These are phyloP conservation scores for Cutaneotrichosporon cavernicola DNA, from an alignment of 1,284 basidiomycete species.

Conservation along the genomic window DNA sequence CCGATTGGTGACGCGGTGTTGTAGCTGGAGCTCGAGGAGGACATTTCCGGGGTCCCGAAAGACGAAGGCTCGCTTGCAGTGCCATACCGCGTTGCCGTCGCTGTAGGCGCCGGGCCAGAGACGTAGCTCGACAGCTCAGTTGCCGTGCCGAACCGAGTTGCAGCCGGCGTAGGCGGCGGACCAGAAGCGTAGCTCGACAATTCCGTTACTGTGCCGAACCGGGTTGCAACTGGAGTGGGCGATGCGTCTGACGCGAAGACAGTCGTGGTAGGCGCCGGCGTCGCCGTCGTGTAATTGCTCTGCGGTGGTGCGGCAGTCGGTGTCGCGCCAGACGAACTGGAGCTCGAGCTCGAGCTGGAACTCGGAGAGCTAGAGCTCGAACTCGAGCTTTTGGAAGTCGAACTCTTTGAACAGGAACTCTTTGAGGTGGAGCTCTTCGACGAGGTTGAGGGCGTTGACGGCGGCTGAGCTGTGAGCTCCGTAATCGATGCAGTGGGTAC, in stretches of 20 bases:
- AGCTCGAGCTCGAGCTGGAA: too few species aligned
- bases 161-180: background rate
- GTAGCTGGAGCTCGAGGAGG: conserved; percentile 8
- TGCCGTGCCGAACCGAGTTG: background rate
- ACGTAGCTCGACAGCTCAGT: background rate
- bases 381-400: background rate
- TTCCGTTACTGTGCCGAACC: background rate
- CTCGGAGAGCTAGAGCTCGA: too few species aligned
- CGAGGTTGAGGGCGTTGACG: background rate
- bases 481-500: background rate
- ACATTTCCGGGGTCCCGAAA: conserved; percentile 2
- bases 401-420: background rate
- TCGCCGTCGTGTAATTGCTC: conserved; percentile 2
- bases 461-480: background rate
- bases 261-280: background rate
- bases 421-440: background rate
- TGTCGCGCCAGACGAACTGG: background rate
- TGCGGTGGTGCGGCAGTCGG: background rate
- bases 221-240: background rate
- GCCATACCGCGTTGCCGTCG: background rate
- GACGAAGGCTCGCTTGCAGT: background rate
- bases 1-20: background rate
- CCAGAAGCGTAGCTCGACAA: background rate
- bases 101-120: background rate
- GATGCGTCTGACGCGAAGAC: background rate